Conservation (phyloP, 2,329 filamentous ascomycete species). For the Ophiostoma triangulosporum region DNA sequence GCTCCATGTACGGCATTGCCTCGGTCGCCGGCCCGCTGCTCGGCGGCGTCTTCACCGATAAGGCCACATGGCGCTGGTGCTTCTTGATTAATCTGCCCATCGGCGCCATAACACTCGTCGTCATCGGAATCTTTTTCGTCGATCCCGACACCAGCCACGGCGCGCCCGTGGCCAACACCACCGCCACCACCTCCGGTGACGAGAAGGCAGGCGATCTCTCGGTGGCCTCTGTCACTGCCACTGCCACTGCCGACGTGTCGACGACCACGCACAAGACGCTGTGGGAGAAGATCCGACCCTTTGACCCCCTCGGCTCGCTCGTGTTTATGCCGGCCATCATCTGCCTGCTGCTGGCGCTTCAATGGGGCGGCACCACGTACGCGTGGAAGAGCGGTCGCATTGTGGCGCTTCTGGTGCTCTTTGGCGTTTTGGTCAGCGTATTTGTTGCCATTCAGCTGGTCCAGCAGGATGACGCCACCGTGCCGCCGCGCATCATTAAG, state of each 20-base stretch:
- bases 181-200: neutral
- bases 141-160: conserved; percentile 9
- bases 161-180: neutral
- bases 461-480: conserved; percentile 24
- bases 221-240: neutral
- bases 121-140: conserved; percentile 14
- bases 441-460: conserved; percentile 23
- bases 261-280: conserved; percentile 8
- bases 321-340: conserved; percentile 21
- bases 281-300: conserved; percentile 10
- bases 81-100: conserved; percentile 22
- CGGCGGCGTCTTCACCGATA: conserved; percentile 17
- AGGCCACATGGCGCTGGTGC: conserved; percentile 22
- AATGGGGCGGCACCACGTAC: conserved; percentile 25
- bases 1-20: conserved; percentile 29
- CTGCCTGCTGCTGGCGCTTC: conserved; percentile 31
- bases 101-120: conserved; percentile 16
- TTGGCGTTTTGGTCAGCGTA: conserved; percentile 17
- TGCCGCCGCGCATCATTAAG: conserved; percentile 28
- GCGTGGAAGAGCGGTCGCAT: conserved; percentile 18
- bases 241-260: neutral
- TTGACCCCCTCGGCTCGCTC: conserved; percentile 12
- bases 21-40: conserved; percentile 16
- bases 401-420: conserved; percentile 25
- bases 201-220: neutral